Evolutionary conservation across 2,329 filamentous ascomycete genomes (phyloP).

Genomic region (Mariannaea sp.): DNA sequence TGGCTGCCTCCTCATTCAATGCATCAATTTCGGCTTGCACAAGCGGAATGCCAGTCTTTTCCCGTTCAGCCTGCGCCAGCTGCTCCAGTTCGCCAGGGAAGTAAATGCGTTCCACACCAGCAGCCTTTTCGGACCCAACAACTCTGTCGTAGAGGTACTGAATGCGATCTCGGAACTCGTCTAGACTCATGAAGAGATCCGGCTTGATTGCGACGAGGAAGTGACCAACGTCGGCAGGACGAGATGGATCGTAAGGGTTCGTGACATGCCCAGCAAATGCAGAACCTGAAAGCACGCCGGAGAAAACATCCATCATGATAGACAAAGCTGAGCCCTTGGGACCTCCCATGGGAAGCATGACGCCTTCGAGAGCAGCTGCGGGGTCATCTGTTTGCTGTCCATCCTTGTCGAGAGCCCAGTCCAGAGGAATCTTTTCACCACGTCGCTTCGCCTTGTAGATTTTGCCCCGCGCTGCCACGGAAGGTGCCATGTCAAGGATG

Average conservation of each 20-base stretch:
- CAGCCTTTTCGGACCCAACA: slow-evolving; percentile 57
- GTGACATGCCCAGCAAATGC: slow-evolving; percentile 80
- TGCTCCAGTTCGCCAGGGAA: slow-evolving; percentile 68
- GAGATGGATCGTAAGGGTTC: slow-evolving; percentile 74
- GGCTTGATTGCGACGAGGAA: slow-evolving; percentile 75
- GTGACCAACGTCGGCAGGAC: slow-evolving; percentile 73
- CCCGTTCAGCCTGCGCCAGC: slow-evolving; percentile 54
- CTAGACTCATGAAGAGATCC: slow-evolving; percentile 72
- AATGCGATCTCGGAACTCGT: slow-evolving; percentile 70
- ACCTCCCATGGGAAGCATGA: slow-evolving; percentile 86
- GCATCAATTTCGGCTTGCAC: slow-evolving; percentile 60
- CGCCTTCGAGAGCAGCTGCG: slow-evolving; percentile 69
- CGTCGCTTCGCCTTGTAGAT: slow-evolving; percentile 71
- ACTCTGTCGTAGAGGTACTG: slow-evolving; percentile 59
- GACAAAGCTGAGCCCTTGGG: slow-evolving; percentile 78
- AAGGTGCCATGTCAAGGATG: slow-evolving; percentile 76
- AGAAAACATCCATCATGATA: slow-evolving; percentile 91
- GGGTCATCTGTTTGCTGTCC: slow-evolving; percentile 75
- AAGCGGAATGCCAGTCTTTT: slow-evolving; percentile 62
- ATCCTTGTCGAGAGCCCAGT: slow-evolving; percentile 77
- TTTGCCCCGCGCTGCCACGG: slow-evolving; percentile 71
- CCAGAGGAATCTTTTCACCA: slow-evolving; percentile 69
- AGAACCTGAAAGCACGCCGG: slow-evolving; percentile 75
- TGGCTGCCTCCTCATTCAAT: slow-evolving; percentile 58
- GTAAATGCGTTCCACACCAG: slow-evolving; percentile 62